These are phyloP conservation scores for Ceratocystiopsis minuta DNA, from an alignment of 2,329 filamentous ascomycete genomes.

Conservation along the genomic window DNA sequence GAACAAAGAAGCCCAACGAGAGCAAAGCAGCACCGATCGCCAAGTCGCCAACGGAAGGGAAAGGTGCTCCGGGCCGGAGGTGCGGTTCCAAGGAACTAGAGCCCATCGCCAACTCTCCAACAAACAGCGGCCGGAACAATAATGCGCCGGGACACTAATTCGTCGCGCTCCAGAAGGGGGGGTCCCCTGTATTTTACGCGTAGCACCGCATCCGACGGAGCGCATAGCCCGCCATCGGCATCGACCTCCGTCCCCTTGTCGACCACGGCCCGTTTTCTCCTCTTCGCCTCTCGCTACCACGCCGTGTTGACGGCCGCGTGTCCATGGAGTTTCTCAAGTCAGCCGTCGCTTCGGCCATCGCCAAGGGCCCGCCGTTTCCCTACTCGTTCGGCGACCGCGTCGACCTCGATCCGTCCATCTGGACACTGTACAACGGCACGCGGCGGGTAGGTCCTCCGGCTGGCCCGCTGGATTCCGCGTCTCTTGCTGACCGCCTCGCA, in stretches of 20 bases:
- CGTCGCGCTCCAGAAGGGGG: too few species aligned
- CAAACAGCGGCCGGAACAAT: constrained; percentile 2
- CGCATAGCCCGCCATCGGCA: too few species aligned
- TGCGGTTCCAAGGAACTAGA: too few species aligned
- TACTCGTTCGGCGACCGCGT: constrained; percentile 87
- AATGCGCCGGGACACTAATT: neutral
- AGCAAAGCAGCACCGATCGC: too few species aligned
- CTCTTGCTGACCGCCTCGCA: constrained; percentile 18
- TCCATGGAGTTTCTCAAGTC: constrained; percentile 96
- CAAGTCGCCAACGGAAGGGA: too few species aligned
- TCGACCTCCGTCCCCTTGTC: too few species aligned
- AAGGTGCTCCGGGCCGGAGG: too few species aligned
- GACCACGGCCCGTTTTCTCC: neutral
- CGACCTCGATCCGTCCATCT: constrained; percentile 83
- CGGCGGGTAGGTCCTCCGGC: constrained; percentile 55
- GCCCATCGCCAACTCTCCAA: too few species aligned
- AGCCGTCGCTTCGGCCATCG: constrained; percentile 88
- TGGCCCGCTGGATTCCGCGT: neutral
- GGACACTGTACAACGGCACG: constrained; percentile 89
- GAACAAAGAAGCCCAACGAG: too few species aligned
- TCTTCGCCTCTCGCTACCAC: neutral
- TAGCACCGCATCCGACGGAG: too few species aligned
- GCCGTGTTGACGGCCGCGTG: neutral
- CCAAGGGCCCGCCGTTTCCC: constrained; percentile 81
- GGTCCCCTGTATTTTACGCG: too few species aligned